These are phyloP conservation scores for Beauveria varroae DNA, from an alignment of 2,329 filamentous ascomycete genomes.

Conservation along the genomic window DNA sequence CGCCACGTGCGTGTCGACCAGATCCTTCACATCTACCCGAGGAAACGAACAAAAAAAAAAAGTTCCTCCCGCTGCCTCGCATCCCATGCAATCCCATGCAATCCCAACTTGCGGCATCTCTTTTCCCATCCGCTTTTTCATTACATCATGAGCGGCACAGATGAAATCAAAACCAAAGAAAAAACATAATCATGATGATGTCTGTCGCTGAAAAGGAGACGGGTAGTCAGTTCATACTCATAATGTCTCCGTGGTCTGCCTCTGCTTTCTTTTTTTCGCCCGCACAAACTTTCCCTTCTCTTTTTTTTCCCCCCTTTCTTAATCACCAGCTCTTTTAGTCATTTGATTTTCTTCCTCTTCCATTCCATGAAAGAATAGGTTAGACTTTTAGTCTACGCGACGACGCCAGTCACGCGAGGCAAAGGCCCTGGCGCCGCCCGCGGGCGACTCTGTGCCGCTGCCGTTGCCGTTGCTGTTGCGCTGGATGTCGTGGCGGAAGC, in stretches of 20 bases:
- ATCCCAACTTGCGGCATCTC: background rate
- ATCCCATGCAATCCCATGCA: background rate
- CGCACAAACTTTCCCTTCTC: background rate
- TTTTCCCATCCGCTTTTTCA: slow-evolving; percentile 1
- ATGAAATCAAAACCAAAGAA: background rate
- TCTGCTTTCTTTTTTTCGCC: background rate
- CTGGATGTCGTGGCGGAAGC: slow-evolving; percentile 4
- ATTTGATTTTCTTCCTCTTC: background rate
- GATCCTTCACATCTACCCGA: background rate
- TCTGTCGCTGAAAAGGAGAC: slow-evolving; percentile 2
- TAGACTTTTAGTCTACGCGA: background rate
- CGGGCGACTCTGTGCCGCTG: background rate
- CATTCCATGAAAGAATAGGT: too few species aligned
- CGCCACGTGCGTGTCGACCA: background rate
- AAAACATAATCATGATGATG: background rate
- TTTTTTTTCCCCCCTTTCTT: background rate
- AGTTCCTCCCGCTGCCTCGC: background rate
- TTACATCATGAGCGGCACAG: slow-evolving; percentile 1
- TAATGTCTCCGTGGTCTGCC: background rate
- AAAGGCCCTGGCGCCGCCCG: slow-evolving; percentile 2
- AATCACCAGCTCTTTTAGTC: too few species aligned
- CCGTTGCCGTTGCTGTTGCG: background rate
- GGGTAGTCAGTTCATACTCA: background rate
- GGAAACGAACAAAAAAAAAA: background rate
- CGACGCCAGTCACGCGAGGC: slow-evolving; percentile 11